Evolutionary conservation across 2,329 filamentous ascomycete species (phyloP).

Genomic region (Penicillium vulpinum): DNA sequence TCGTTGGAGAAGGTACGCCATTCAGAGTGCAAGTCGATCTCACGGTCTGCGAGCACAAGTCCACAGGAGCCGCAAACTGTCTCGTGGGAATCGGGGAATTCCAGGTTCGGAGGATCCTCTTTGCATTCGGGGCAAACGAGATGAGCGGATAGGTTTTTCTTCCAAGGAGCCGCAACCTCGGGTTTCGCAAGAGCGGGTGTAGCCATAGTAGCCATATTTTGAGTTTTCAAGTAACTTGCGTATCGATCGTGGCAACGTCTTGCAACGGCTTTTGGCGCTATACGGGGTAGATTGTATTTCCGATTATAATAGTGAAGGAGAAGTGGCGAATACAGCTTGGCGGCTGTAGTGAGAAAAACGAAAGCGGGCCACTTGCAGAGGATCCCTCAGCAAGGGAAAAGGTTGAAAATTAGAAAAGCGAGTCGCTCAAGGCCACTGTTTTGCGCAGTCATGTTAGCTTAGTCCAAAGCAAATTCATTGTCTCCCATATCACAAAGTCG

Average conservation of each 20-base stretch:
- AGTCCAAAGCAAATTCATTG: constrained; percentile 3
- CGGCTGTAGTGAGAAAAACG: constrained; percentile 41
- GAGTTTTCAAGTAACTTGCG: constrained; percentile 24
- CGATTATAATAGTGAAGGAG: constrained; percentile 60
- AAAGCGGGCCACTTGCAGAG: constrained; percentile 10
- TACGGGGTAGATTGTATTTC: constrained; percentile 47
- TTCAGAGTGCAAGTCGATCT: constrained; percentile 94
- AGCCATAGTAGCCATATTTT: constrained; percentile 41
- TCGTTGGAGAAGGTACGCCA: constrained; percentile 99
- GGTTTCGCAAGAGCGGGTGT: constrained; percentile 40
- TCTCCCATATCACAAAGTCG: neutral
- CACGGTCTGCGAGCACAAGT: constrained; percentile 82
- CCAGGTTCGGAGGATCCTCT: constrained; percentile 84
- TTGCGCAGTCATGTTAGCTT: constrained; percentile 37
- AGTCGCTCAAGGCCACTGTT: constrained; percentile 33
- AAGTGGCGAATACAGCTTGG: constrained; percentile 71
- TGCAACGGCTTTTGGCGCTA: constrained; percentile 47
- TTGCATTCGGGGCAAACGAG: constrained; percentile 89
- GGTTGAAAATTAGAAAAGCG: neutral
- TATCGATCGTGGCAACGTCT: constrained; percentile 44
- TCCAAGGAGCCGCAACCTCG: constrained; percentile 56
- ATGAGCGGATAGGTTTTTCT: constrained; percentile 82
- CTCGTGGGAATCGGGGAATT: constrained; percentile 91
- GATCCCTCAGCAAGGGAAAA: constrained; percentile 20
- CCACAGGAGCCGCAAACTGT: constrained; percentile 92